Conservation (phyloP, 2,329 filamentous ascomycete species). For the Didymella arachidicola region DNA sequence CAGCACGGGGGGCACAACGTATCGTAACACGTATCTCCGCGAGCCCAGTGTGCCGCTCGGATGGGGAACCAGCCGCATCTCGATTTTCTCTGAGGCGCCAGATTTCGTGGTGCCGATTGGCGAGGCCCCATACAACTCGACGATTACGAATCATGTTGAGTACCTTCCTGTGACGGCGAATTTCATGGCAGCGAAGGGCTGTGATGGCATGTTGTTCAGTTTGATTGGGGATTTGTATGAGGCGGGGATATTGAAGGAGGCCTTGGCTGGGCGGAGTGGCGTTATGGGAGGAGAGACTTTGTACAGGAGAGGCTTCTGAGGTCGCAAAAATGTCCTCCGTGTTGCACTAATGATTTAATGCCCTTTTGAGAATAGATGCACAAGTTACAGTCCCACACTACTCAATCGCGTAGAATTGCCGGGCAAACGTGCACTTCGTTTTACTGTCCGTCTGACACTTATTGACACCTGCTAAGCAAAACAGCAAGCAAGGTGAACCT, state of each 20-base stretch:
- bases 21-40: slow-evolving; percentile 56
- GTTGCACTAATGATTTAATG: background rate
- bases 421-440: too few relatives aligned
- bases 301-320: slow-evolving; percentile 37
- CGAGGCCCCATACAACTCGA: slow-evolving; percentile 55
- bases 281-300: slow-evolving; percentile 54
- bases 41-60: slow-evolving; percentile 58
- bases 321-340: background rate
- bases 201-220: slow-evolving; percentile 65
- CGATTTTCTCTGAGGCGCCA: slow-evolving; percentile 57
- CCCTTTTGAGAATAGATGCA: background rate
- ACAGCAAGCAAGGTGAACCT: background rate
- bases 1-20: slow-evolving; percentile 48
- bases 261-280: slow-evolving; percentile 54
- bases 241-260: slow-evolving; percentile 58
- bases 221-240: slow-evolving; percentile 61
- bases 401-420: background rate
- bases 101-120: slow-evolving; percentile 58
- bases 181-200: slow-evolving; percentile 66
- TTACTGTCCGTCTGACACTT: background rate
- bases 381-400: background rate
- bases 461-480: background rate
- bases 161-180: slow-evolving; percentile 66
- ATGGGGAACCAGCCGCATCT: slow-evolving; percentile 58
- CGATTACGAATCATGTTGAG: slow-evolving; percentile 59